These are phyloP conservation scores for Scenedesmus sp. DNA, from an alignment of 163 green algal genomes.

Conservation along the genomic window DNA sequence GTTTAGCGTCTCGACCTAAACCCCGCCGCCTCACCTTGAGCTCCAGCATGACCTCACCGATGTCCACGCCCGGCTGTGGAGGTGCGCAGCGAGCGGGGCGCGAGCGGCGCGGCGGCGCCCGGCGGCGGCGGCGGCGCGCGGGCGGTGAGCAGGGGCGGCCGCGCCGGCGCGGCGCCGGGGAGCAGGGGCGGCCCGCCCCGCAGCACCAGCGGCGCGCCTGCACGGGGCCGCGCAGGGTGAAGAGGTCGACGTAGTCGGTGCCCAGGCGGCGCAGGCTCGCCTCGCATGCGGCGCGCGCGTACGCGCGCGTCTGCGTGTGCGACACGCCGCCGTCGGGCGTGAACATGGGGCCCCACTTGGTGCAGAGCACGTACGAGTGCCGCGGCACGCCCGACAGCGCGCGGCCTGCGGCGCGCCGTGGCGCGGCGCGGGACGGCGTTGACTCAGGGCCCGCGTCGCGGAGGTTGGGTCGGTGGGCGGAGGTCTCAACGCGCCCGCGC, in stretches of 20 bases:
- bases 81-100: too few species aligned
- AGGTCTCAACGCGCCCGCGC: slow-evolving; percentile 5
- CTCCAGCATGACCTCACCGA: slow-evolving; percentile 51
- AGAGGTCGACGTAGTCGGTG: slow-evolving; percentile 86
- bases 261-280: slow-evolving; percentile 75
- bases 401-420: neutral
- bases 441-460: too few species aligned
- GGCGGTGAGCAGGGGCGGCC: too few species aligned
- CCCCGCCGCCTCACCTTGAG: slow-evolving; percentile 68
- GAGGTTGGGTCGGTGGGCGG: too few species aligned
- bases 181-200: too few species aligned
- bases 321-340: neutral
- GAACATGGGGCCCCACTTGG: slow-evolving; percentile 48
- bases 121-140: too few species aligned
- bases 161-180: too few species aligned
- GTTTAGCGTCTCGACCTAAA: too few species aligned
- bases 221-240: slow-evolving; percentile 27
- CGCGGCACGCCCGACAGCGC: neutral
- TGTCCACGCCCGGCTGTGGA: slow-evolving; percentile 1
- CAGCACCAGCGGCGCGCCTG: too few species aligned
- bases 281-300: slow-evolving; percentile 52
- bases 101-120: too few species aligned
- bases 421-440: neutral
- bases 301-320: slow-evolving; percentile 25
- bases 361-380: slow-evolving; percentile 30